Conservation (phyloP, 495 filamentous ascomycete genomes). For the Neurospora sp. region DNA sequence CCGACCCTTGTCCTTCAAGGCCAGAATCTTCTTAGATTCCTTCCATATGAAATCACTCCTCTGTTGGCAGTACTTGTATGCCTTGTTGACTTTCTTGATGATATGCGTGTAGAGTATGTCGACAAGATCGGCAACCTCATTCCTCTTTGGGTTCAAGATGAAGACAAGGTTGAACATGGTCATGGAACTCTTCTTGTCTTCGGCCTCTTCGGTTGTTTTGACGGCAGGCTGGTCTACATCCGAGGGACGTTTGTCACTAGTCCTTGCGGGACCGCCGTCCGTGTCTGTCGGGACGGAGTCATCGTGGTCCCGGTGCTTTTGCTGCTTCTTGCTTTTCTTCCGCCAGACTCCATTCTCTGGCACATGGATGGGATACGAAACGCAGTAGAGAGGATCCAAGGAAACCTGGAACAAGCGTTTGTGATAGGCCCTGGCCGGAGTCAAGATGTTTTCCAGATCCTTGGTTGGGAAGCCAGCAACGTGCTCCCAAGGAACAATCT, state of each 20-base stretch:
- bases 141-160: slow-evolving; percentile 66
- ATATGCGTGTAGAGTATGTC: slow-evolving; percentile 79
- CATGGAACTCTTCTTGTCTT: slow-evolving; percentile 55
- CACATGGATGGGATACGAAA: slow-evolving; percentile 82
- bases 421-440: slow-evolving; percentile 69
- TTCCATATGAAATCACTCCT: slow-evolving; percentile 79
- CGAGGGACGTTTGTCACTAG: slow-evolving; percentile 10
- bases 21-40: slow-evolving; percentile 68
- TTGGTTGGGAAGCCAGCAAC: slow-evolving; percentile 66
- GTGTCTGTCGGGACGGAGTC: slow-evolving; percentile 6
- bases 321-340: slow-evolving; percentile 53
- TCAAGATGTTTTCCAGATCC: slow-evolving; percentile 75
- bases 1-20: slow-evolving; percentile 65
- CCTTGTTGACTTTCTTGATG: slow-evolving; percentile 80
- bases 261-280: slow-evolving; percentile 2
- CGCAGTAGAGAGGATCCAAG: slow-evolving; percentile 72
- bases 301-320: slow-evolving; percentile 14
- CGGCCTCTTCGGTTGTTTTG: slow-evolving; percentile 34
- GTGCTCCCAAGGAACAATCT: slow-evolving; percentile 62
- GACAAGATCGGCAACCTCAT: slow-evolving; percentile 64
- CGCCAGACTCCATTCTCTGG: slow-evolving; percentile 79
- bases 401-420: slow-evolving; percentile 81
- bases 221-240: slow-evolving; percentile 23
- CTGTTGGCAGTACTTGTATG: slow-evolving; percentile 83
- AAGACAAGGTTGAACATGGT: slow-evolving; percentile 98